Percentiles rank a stretch among this genome's conserved stretches.
Evolutionary conservation across 192 early-diverging fungal species (phyloP).

Genomic region (Coemansia sp.): DNA sequence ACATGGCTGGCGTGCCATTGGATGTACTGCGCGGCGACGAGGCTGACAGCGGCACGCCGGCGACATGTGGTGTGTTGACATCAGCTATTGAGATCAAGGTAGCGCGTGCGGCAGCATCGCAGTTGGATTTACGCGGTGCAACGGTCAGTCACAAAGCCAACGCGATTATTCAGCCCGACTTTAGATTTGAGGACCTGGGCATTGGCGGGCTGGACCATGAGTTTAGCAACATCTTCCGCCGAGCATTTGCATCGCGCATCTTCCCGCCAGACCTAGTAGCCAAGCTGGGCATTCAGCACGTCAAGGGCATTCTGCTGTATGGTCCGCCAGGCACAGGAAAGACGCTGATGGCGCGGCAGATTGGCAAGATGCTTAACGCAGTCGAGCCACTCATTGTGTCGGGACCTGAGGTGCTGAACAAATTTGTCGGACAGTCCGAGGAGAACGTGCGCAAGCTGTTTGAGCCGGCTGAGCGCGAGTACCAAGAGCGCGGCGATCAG

Average conservation of each 20-base stretch:
- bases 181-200: slow-evolving; percentile 96
- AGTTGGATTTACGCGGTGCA: slow-evolving; percentile 71
- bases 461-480: slow-evolving; percentile 91
- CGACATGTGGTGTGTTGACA: slow-evolving; percentile 66
- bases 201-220: slow-evolving; percentile 97
- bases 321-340: slow-evolving; percentile 98
- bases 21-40: slow-evolving; percentile 37
- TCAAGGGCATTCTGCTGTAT: slow-evolving; percentile 87
- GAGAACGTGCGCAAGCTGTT: slow-evolving; percentile 97
- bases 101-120: slow-evolving; percentile 67
- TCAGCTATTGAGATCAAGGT: slow-evolving; percentile 70
- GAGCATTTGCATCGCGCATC: slow-evolving; percentile 96
- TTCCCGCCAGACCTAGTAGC: slow-evolving; percentile 92
- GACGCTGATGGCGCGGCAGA: slow-evolving; percentile 96
- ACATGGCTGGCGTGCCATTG: slow-evolving; percentile 49
- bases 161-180: slow-evolving; percentile 86
- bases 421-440: slow-evolving; percentile 95
- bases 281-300: slow-evolving; percentile 95
- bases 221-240: slow-evolving; percentile 91
- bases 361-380: slow-evolving; percentile 97
- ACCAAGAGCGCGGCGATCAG: slow-evolving; percentile 88
- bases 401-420: slow-evolving; percentile 94
- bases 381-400: slow-evolving; percentile 93
- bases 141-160: slow-evolving; percentile 61
- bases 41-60: slow-evolving; percentile 7